A percentile compares a stretch with the other conserved stretches of the same genome.
Conservation (phyloP, 176 grass and related monocot species). For the Cymbopogon citratus region DNA sequence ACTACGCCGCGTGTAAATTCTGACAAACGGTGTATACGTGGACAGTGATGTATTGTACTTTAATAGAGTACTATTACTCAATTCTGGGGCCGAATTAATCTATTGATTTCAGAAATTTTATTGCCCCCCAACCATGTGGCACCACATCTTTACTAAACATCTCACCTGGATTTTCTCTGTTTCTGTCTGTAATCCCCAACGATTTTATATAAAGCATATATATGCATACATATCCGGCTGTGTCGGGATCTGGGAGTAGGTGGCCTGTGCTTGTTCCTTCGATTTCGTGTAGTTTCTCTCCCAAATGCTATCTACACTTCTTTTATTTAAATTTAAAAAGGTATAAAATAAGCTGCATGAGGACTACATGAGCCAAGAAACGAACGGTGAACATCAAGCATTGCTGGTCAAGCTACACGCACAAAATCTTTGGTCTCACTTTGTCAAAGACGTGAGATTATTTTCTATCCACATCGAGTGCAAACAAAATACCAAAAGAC, state of each 20-base stretch:
- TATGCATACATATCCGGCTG: background rate
- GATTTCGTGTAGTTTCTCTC: conserved; percentile 4
- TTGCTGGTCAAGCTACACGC: background rate
- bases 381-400: background rate
- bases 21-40: background rate
- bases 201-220: background rate
- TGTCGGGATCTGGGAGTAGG: conserved; percentile 21
- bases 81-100: background rate
- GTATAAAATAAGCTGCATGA: background rate
- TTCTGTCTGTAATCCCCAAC: conserved; percentile 1
- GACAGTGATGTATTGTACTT: background rate
- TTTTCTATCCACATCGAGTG: background rate
- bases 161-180: conserved; percentile 9
- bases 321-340: background rate
- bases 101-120: background rate
- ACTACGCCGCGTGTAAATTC: background rate
- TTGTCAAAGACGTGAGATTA: background rate
- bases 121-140: conserved; percentile 18
- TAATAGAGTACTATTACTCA: background rate
- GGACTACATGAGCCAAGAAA: background rate
- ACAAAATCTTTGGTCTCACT: background rate
- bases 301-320: background rate
- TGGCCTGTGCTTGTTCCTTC: conserved; percentile 8
- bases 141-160: background rate
- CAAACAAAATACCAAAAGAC: background rate